Evolutionary conservation across 2,329 filamentous ascomycete genomes (phyloP).

Genomic region (Dothidotthia symphoricarpi): DNA sequence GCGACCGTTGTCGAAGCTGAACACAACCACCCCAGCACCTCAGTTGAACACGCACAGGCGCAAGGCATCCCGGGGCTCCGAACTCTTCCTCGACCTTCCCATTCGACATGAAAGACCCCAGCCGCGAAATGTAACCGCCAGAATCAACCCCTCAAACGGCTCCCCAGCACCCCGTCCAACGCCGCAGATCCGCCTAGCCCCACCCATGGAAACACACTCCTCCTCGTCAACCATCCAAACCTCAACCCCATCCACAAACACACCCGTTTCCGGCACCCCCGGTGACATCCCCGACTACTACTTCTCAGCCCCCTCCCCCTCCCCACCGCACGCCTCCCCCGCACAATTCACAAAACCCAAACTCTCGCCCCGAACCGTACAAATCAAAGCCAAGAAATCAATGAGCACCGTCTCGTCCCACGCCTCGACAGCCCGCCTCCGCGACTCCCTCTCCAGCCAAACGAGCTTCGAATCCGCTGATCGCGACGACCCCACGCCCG

Average conservation of each 20-base stretch:
- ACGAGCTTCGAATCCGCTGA: constrained; percentile 51
- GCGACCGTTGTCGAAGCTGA: constrained; percentile 14
- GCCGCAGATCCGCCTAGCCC: constrained; percentile 10
- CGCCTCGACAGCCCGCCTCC: constrained; percentile 30
- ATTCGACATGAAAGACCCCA: constrained; percentile 29
- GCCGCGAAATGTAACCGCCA: constrained; percentile 13
- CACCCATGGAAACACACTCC: constrained; percentile 12
- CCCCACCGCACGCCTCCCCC: constrained; percentile 17
- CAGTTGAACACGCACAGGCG: too few relatives aligned
- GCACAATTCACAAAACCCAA: constrained; percentile 12
- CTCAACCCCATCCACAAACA: constrained; percentile 20
- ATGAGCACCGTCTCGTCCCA: constrained; percentile 32
- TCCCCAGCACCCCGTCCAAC: constrained; percentile 10
- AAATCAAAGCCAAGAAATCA: constrained; percentile 26
- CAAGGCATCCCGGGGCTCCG: constrained; percentile 18
- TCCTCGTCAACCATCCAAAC: constrained; percentile 18
- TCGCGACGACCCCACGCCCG: constrained; percentile 48
- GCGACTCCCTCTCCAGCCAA: constrained; percentile 38
- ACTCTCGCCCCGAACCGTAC: constrained; percentile 19
- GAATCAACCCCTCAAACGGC: constrained; percentile 9
- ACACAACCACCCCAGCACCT: background rate
- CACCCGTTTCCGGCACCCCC: constrained; percentile 19
- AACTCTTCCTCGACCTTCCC: constrained; percentile 35
- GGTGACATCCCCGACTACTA: constrained; percentile 42
- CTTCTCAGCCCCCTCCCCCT: constrained; percentile 22